Base-by-base conservation (phyloP, 208 protist genomes). In the Wallacemonas collosoma region DNA sequence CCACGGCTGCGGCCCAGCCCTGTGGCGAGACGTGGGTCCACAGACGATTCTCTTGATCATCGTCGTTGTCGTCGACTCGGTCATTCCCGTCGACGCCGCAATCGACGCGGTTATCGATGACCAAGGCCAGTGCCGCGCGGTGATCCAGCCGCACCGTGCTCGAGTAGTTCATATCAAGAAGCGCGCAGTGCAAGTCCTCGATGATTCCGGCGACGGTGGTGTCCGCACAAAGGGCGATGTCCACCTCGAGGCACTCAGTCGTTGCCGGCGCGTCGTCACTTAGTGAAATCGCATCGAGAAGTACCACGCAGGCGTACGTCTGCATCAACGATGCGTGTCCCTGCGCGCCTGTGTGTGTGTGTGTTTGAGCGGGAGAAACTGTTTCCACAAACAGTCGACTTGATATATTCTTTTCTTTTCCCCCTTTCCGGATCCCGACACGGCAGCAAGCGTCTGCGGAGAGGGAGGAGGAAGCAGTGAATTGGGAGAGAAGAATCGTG, bases 121-220 rank as follows among this genome's bases (percentile, higher is more conserved):
- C 60, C 0, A 65, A 2, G 12, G 60, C 60, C 4, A 65, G 43
- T 53, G 11, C 40, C n/a, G 68, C 73, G 60, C 79, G 76, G n/a
- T 79, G 60, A 44, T 47, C 40, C 0, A 58, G 68, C 8, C 70
- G 79, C 9, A 80, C 72, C 38, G 50, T 64, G 14, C 72, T 41
- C n/a, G 43, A 63, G 40, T 78, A 62, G 11, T 68, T 58, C 80
- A 85, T 78, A 2, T 38, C 70, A 0, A 38, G 14, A 12, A 85
- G 69, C 15, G 75, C 76, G 50, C 75, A 63, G n/a, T 78, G 68
- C 15, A 85, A 64, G 54, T 85, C 80, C 2, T 61, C 75, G 3
- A 85, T 43, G 38, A 85, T 66, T 7, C 56, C 68, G 9, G 57
- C 55, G 41, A 79, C 80, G 15, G 72, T 77, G 2, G 80, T 81